Conservation (phyloP, 495 filamentous ascomycete species). For the Tuber calosporum region DNA sequence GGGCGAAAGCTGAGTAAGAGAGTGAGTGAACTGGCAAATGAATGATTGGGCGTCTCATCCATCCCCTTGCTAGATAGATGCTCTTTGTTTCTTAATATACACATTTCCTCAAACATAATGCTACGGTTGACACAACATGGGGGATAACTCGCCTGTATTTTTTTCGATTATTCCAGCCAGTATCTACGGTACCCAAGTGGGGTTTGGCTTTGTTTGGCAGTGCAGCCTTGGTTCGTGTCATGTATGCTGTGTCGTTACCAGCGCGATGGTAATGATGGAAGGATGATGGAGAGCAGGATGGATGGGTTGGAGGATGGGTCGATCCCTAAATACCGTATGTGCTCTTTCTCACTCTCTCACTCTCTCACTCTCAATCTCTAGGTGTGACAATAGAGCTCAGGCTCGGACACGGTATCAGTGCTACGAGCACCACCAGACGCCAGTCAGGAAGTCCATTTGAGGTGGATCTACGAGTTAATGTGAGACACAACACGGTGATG, state of each 20-base stretch:
- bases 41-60: no score
- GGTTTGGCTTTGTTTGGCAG: background rate
- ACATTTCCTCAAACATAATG: background rate
- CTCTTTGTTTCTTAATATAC: background rate
- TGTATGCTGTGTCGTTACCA: background rate
- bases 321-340: background rate
- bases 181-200: background rate
- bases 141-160: background rate
- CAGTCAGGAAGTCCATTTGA: background rate
- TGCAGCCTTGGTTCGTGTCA: background rate
- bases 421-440: background rate
- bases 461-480: background rate
- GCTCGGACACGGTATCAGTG: background rate
- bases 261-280: background rate
- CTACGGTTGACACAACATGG: background rate
- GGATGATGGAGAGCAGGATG: background rate
- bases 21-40: no score
- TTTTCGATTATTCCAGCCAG: background rate
- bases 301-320: background rate
- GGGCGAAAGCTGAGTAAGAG: no score
- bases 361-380: no score
- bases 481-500: background rate
- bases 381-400: background rate
- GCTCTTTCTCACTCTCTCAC: no score
- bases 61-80: background rate